Conservation (phyloP, 1,284 basidiomycete genomes). For the Puccinia novopanici region DNA sequence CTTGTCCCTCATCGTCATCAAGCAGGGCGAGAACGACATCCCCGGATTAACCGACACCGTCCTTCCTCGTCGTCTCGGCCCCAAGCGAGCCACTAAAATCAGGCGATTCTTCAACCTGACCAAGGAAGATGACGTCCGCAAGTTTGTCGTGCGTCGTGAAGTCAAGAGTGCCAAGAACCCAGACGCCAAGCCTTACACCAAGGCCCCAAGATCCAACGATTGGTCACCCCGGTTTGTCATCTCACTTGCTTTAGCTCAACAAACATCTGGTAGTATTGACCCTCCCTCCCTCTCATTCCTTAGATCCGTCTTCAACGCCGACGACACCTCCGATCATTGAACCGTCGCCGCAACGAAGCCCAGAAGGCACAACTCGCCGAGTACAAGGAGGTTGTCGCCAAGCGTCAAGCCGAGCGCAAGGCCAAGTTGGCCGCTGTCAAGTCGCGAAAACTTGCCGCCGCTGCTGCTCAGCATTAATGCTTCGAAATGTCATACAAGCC, state of each 20-base stretch:
- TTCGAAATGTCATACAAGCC: constrained; percentile 3
- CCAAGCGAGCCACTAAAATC: constrained; percentile 92
- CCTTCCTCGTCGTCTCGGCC: constrained; percentile 91
- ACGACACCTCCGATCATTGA: constrained; percentile 86
- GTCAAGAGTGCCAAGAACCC: constrained; percentile 87
- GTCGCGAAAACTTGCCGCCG: constrained; percentile 58
- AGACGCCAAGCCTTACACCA: constrained; percentile 92
- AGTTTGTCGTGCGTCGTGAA: constrained; percentile 85
- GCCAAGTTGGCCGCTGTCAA: constrained; percentile 66
- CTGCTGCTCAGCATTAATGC: constrained; percentile 30
- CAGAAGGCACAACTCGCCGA: constrained; percentile 95
- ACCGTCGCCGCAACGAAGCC: constrained; percentile 81
- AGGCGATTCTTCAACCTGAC: constrained; percentile 95
- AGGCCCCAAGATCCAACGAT: constrained; percentile 76
- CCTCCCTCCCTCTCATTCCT: constrained; percentile 55
- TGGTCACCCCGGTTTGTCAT: constrained; percentile 51
- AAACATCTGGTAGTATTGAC: constrained; percentile 44
- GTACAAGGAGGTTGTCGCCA: constrained; percentile 73
- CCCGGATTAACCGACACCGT: constrained; percentile 89
- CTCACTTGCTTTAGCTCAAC: neutral
- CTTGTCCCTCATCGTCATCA: constrained; percentile 89
- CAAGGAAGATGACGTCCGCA: constrained; percentile 97
- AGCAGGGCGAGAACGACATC: constrained; percentile 91
- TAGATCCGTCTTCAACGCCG: constrained; percentile 95
- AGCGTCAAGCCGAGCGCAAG: constrained; percentile 92